Percentiles rank a stretch among this genome's conserved stretches.
phyloP scores from a whole-genome alignment of 1,284 basidiomycete genomes.

The Peniophora sp. region DNA sequence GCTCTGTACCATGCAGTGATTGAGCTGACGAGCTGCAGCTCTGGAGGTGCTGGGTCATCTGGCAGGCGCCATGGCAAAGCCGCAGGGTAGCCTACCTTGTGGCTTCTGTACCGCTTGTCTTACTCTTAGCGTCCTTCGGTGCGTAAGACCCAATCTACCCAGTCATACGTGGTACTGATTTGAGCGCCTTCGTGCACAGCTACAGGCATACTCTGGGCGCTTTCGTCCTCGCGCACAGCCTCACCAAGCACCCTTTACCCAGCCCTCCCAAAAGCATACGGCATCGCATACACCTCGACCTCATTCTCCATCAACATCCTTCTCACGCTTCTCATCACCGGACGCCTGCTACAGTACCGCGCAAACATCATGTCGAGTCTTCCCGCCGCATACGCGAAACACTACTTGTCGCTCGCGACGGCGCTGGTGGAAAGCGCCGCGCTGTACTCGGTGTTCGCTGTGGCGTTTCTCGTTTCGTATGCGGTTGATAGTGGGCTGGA shows the following conservation, averaged over 20 bases:
- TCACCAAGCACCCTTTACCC: neutral
- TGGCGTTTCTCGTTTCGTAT: neutral
- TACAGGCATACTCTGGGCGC: neutral
- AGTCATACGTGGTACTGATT: neutral
- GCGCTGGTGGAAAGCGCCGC: neutral
- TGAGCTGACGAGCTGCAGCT: too few relatives aligned
- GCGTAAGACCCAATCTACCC: neutral
- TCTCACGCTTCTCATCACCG: slow-evolving; percentile 15
- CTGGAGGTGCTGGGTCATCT: slow-evolving; percentile 19
- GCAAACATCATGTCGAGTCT: neutral
- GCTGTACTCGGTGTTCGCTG: neutral
- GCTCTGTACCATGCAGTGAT: neutral
- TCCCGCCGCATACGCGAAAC: neutral
- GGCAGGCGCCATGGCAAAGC: slow-evolving; percentile 1
- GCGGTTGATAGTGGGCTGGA: neutral
- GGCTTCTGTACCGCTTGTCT: neutral
- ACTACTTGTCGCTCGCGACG: neutral
- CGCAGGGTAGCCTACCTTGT: neutral
- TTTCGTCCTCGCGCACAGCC: neutral
- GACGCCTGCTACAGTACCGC: slow-evolving; percentile 6
- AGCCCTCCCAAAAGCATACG: slow-evolving; percentile 5
- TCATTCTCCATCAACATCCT: slow-evolving; percentile 16
- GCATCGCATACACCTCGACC: slow-evolving; percentile 15
- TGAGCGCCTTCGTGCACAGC: neutral
- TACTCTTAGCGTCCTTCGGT: neutral